Conservation (phyloP, 2,329 filamentous ascomycete genomes). For the Lachnellula willkommii region DNA sequence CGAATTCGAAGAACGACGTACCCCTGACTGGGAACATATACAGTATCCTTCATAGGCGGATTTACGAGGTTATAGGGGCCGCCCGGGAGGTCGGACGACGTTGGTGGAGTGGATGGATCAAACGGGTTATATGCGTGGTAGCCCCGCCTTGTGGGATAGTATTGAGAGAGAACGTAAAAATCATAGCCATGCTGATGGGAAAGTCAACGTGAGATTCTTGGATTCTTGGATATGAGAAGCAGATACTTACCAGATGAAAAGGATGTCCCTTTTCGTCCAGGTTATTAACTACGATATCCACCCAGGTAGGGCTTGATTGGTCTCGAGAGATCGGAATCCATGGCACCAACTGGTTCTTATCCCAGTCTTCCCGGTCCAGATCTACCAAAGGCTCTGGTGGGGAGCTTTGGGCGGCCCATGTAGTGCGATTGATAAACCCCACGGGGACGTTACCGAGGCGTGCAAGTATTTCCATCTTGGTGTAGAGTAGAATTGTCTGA, state of each 20-base stretch:
- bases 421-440: slow-evolving; percentile 42
- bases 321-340: slow-evolving; percentile 24
- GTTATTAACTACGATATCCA: slow-evolving; percentile 46
- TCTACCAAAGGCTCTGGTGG: slow-evolving; percentile 29
- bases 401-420: slow-evolving; percentile 35
- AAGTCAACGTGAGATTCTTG: background rate
- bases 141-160: background rate
- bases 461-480: slow-evolving; percentile 40
- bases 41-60: slow-evolving; percentile 41
- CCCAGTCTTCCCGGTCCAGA: slow-evolving; percentile 34
- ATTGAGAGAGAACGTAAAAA: slow-evolving; percentile 11
- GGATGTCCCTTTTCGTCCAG: slow-evolving; percentile 45
- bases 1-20: slow-evolving; percentile 42
- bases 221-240: background rate
- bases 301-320: slow-evolving; percentile 30
- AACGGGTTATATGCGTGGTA: slow-evolving; percentile 34
- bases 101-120: background rate
- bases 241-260: slow-evolving; percentile 40
- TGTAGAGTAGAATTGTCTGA: slow-evolving; percentile 39
- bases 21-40: slow-evolving; percentile 32
- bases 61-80: background rate
- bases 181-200: slow-evolving; percentile 24
- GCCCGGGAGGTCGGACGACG: background rate
- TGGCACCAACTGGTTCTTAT: slow-evolving; percentile 35
- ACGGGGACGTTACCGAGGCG: slow-evolving; percentile 37